Evolutionary conservation across 352 stramenopile species (phyloP).

Genomic region (Aphanomyces invadans): DNA sequence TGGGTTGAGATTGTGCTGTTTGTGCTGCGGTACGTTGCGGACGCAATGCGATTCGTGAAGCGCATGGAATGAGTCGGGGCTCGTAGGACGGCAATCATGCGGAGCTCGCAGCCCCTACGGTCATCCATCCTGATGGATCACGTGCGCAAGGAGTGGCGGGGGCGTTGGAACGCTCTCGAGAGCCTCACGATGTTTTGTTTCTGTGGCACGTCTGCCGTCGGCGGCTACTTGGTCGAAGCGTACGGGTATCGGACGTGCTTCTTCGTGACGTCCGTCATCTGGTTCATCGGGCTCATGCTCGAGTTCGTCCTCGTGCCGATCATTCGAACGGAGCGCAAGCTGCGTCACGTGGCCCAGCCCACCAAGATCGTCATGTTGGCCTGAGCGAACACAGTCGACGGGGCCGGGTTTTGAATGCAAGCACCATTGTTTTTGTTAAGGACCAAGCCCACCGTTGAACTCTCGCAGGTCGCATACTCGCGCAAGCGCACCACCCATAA

Average conservation of each 20-base stretch:
- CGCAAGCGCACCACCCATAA: too few species aligned
- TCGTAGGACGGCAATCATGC: conserved; percentile 60
- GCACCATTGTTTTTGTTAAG: too few species aligned
- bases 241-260: conserved; percentile 72
- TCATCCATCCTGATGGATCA: conserved; percentile 76
- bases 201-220: conserved; percentile 65
- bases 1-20: conserved; percentile 56
- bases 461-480: too few species aligned
- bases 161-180: conserved; percentile 67
- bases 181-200: conserved; percentile 66
- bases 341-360: too few species aligned
- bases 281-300: conserved; percentile 41
- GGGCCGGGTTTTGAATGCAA: too few species aligned
- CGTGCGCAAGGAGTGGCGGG: conserved; percentile 58
- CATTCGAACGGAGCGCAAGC: conserved; percentile 7
- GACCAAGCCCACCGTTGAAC: too few species aligned
- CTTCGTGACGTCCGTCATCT: conserved; percentile 62
- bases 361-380: too few species aligned
- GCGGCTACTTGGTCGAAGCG: conserved; percentile 63
- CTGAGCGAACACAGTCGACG: too few species aligned
- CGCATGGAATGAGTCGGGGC: too few species aligned
- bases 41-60: too few species aligned
- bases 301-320: conserved; percentile 50
- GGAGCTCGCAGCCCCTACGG: conserved; percentile 66
- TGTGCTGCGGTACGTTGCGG: conserved; percentile 35